Conservation (phyloP, 2,329 filamentous ascomycete genomes). For the Beauveria sp. region DNA sequence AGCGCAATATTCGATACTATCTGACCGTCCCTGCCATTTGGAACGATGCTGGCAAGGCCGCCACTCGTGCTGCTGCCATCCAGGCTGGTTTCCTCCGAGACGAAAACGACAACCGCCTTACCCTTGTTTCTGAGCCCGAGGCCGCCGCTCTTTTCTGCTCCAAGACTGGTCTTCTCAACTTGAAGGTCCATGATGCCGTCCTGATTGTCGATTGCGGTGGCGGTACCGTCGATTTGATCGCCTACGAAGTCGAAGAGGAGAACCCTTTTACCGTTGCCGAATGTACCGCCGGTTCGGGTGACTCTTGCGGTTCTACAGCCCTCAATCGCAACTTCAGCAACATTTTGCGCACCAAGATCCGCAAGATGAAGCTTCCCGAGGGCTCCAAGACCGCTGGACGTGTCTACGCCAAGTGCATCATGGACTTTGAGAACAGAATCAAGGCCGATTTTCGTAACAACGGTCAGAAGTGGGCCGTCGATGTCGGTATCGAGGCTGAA, state of each 20-base stretch:
- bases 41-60: conserved; percentile 98
- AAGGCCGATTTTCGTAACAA: conserved; percentile 99
- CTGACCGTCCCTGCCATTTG: conserved; percentile 98
- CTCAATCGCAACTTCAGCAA: conserved; percentile 98
- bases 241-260: conserved; percentile 97
- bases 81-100: conserved; percentile 95
- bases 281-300: conserved; percentile 93
- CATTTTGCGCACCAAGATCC: conserved; percentile 92
- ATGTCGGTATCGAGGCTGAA: conserved; percentile 96
- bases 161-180: conserved; percentile 89
- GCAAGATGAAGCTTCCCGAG: conserved; percentile 98
- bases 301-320: conserved; percentile 96
- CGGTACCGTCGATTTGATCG: conserved; percentile 97
- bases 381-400: conserved; percentile 95
- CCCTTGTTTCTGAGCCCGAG: conserved; percentile 91
- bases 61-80: conserved; percentile 89
- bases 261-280: conserved; percentile 94
- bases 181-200: conserved; percentile 98
- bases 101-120: conserved; percentile 94
- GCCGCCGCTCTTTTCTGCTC: conserved; percentile 96
- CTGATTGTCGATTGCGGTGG: conserved; percentile 97
- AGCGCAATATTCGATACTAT: conserved; percentile 96
- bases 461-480: conserved; percentile 97
- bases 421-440: conserved; percentile 99
- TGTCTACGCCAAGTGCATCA: conserved; percentile 98